Evolutionary conservation across 306 rosid genomes (phyloP).

Genomic region (Medicago arabica): DNA sequence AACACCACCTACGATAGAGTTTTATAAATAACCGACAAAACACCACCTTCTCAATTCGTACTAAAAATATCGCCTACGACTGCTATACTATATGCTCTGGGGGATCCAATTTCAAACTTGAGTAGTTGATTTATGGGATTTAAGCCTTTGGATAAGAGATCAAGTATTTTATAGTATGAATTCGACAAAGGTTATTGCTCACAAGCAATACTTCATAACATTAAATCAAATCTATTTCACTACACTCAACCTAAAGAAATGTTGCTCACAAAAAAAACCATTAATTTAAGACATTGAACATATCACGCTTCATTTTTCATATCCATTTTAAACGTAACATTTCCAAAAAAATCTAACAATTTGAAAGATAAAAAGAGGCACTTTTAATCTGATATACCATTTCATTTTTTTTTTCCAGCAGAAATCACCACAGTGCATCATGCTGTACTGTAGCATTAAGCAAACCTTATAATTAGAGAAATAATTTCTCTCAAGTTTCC

Average conservation of each 20-base stretch:
- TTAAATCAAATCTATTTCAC: not conserved
- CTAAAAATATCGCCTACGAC: not conserved
- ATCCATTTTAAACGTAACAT: constrained; percentile 11
- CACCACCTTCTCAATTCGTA: not conserved
- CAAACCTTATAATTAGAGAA: not conserved
- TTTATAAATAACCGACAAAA: not conserved
- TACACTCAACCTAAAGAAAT: not conserved
- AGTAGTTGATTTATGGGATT: not conserved
- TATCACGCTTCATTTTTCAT: not conserved
- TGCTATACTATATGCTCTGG: too few species aligned
- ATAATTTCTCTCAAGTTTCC: not conserved
- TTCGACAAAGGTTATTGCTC: not conserved
- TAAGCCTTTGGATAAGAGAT: not conserved
- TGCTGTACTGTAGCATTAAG: not conserved
- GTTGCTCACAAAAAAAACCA: not conserved
- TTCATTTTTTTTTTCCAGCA: constrained; percentile 10
- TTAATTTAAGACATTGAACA: not conserved
- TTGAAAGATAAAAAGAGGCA: not conserved
- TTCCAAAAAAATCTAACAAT: not conserved
- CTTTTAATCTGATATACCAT: not conserved
- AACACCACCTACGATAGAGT: not conserved
- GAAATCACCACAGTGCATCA: not conserved
- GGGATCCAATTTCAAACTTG: too few species aligned
- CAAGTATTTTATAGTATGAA: not conserved
- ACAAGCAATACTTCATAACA: not conserved